Base-by-base conservation (phyloP, 2,329 filamentous ascomycete genomes). In the Sporothrix dimorphospora region DNA sequence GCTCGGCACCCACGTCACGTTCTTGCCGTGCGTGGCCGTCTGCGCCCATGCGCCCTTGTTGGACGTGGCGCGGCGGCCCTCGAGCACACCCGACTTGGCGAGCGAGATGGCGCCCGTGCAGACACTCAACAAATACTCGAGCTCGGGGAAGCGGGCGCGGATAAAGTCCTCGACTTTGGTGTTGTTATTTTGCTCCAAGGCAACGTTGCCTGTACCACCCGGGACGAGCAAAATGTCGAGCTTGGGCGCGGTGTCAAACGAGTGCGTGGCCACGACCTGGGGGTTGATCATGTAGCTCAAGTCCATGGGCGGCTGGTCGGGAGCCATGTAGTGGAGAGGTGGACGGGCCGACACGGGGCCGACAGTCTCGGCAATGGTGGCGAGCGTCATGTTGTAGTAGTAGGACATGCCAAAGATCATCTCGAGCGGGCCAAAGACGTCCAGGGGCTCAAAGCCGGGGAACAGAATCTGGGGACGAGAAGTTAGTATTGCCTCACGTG, bases 231-330 rank as follows among this genome's bases (percentile, higher is more conserved):
- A 11, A 6, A 40, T 61, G 9, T 61, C 55, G 5, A 61, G 19
- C 55, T 61, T 40, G 30, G 55, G 55, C 14, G 55, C 55, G 8
- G 30, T 38, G 8, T 61, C 34, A 21, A 61, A 61, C 1, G 30
- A 21, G 19, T 61, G 30, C 6, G 55, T 61, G 27, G 55, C 55
- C 16, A 61, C 55, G 16, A 61, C 55, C 19, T 61, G 55, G 16
- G 55, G 55, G 34, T 61, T 61, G 30, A 61, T 61, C 55, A 61
- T 61, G 55, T 61, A 61, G 55, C 55, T 61, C 7, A 61, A n/a
- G 30, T 61, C 55, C 55, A 61, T 61, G 55, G 55, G 30, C 30
- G 55, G 55, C 30, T 12, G 4, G 27, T 61, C 19, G 19, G 55
- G 55, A 8, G 7, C 55, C 55, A 61, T 61, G 7, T 19, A 19